Percentiles rank a stretch among this genome's conserved stretches.
Evolutionary conservation across 2,329 filamentous ascomycete genomes (phyloP).

Genomic region (Dothistroma pini): DNA sequence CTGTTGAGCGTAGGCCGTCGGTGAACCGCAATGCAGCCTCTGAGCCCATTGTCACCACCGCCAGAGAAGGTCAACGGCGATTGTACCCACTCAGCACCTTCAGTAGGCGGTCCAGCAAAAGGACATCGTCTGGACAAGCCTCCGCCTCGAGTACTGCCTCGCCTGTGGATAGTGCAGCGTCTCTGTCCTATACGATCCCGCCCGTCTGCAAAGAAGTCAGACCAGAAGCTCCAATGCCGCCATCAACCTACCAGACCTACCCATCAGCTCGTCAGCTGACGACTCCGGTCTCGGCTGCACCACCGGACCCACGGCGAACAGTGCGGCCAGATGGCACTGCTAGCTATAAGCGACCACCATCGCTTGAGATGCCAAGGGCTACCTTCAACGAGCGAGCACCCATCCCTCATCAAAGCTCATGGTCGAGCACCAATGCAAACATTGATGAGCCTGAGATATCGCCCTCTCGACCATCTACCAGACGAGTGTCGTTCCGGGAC

Average conservation of each 20-base stretch:
- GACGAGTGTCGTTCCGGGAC: not conserved
- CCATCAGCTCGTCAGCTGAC: constrained; percentile 8
- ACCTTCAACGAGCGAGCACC: constrained; percentile 19
- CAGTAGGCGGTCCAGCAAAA: constrained; percentile 17
- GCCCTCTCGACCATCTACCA: not conserved
- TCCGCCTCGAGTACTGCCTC: constrained; percentile 13
- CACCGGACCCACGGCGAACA: constrained; percentile 9
- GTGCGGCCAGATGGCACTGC: constrained; percentile 26
- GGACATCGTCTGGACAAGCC: constrained; percentile 17
- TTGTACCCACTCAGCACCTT: constrained; percentile 23
- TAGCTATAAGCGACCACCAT: constrained; percentile 24
- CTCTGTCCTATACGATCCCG: constrained; percentile 16
- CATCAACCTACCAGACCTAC: constrained; percentile 7
- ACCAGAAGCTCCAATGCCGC: constrained; percentile 21
- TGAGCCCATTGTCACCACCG: constrained; percentile 24
- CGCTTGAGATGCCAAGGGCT: constrained; percentile 20
- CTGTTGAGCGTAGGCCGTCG: constrained; percentile 24
- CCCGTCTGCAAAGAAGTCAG: constrained; percentile 14
- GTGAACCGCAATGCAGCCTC: constrained; percentile 9
- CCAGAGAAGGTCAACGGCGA: constrained; percentile 22
- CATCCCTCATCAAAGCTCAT: constrained; percentile 13
- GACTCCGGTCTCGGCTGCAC: constrained; percentile 7
- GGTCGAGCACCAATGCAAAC: constrained; percentile 17
- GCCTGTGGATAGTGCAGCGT: constrained; percentile 19
- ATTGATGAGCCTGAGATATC: constrained; percentile 15